Base-by-base conservation (phyloP, 108 stramenopile genomes). In the Cyclotella distinguenda region DNA sequence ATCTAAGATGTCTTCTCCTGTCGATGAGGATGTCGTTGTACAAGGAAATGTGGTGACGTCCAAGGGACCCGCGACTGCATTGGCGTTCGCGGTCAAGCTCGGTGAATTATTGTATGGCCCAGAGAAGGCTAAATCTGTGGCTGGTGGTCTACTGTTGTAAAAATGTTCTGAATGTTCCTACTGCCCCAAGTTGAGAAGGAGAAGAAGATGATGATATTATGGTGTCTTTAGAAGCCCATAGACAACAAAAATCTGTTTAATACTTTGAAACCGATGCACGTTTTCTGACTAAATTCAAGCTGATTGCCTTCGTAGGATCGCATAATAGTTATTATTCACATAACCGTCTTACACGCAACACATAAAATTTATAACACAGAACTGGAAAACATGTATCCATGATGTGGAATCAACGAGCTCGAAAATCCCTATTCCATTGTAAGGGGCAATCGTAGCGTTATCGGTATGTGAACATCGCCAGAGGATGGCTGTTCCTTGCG, bases 61-160 rank as follows among this genome's bases (percentile, higher is more conserved):
- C 5, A 73, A 91, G 71, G 93, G 93, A 19, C 93, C 93, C 4
- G 93, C 87, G 6, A 93, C 94, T 5, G 60, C 81, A 0, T 34
- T 96, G 13, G 60, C 74, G 2, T 96, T 96, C 68, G 93, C 89
- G 6, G 35, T 85, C 11, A 57, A 67, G 18, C 32, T 82, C 30
- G 84, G 82, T 2, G 82, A 82, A 50, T 16, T 40, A 13, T 56
- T 85, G 21, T 85, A 68, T 48, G 84, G 84, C 0, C 40, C 60
- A 32, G 78, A 79, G 16, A 79, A 82, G 64, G 78, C 79, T 10
- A 72, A 71, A 27, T 47, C 50, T 30, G 56, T 85, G 10, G 61
- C 63, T 6, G 76, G 38, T 19, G 64, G 64, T 13, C 48, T 85
- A 66, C 61, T 84, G 23, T 19, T 43, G 15, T 32, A 30, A 48